Percentiles rank a stretch among this genome's conserved stretches.
Conservation (phyloP, 768 basidiomycete genomes). For the Lentinus brumalis region DNA sequence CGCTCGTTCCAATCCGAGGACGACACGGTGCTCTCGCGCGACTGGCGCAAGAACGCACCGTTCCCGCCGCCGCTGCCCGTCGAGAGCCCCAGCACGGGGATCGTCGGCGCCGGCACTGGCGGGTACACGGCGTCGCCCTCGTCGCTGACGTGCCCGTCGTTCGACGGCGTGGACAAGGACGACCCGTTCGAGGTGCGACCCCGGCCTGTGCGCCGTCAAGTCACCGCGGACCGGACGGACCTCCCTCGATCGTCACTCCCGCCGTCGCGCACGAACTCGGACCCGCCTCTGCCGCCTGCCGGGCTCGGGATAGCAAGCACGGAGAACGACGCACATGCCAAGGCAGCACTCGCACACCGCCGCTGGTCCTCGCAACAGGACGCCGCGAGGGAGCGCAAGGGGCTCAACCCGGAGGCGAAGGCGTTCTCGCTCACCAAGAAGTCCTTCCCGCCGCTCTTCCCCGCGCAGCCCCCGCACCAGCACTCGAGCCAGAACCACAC, state of each 20-base stretch:
- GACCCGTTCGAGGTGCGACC: constrained; percentile 51
- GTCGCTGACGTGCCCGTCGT: constrained; percentile 34
- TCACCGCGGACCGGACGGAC: constrained; percentile 28
- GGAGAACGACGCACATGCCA: constrained; percentile 26
- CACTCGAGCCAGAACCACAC: background rate
- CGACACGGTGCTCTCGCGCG: constrained; percentile 52
- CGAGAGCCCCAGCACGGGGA: constrained; percentile 23
- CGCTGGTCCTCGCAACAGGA: constrained; percentile 50
- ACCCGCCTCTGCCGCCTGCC: constrained; percentile 18
- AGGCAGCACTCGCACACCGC: constrained; percentile 39
- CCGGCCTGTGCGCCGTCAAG: constrained; percentile 33
- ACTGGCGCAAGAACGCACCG: constrained; percentile 45
- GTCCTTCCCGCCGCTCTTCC: constrained; percentile 21
- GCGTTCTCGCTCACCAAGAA: constrained; percentile 56
- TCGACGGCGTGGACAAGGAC: constrained; percentile 38
- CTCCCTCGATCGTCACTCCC: constrained; percentile 22
- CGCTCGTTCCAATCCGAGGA: constrained; percentile 55
- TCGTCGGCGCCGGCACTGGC: background rate
- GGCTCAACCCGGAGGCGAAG: constrained; percentile 85
- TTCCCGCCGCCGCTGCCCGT: constrained; percentile 26
- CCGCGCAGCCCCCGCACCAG: background rate
- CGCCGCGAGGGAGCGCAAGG: constrained; percentile 57
- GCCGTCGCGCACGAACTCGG: constrained; percentile 24
- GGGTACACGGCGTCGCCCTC: constrained; percentile 43
- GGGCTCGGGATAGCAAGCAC: background rate